phyloP scores from a whole-genome alignment of 257 asterid genomes.

The Avicennia marina region DNA sequence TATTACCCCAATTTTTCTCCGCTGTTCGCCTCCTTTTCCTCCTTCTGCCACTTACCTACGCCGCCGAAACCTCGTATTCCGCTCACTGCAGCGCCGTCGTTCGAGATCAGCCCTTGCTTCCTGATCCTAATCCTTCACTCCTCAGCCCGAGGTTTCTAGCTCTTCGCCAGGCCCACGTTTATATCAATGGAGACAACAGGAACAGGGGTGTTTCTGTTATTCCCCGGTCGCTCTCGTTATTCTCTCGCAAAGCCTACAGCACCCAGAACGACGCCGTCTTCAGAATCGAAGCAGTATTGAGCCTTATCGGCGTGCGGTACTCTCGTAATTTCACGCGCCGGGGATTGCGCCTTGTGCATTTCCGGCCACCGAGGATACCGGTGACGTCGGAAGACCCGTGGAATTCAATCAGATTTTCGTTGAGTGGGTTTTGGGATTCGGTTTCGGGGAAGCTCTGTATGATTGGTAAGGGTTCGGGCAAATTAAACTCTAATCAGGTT shows the following conservation, averaged over 20 bases:
- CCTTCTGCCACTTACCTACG: constrained; percentile 21
- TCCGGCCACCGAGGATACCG: constrained; percentile 68
- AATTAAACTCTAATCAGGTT: constrained; percentile 28
- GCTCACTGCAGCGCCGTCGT: constrained; percentile 47
- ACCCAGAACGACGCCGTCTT: constrained; percentile 50
- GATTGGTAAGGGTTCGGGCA: constrained; percentile 61
- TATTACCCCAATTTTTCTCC: background rate
- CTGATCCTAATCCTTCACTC: constrained; percentile 28
- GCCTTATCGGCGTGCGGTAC: constrained; percentile 22
- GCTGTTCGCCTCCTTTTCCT: constrained; percentile 22
- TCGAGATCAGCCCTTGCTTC: constrained; percentile 31
- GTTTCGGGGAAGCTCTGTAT: constrained; percentile 72
- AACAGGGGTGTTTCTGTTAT: constrained; percentile 8
- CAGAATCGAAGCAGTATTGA: constrained; percentile 47
- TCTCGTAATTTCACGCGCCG: constrained; percentile 47
- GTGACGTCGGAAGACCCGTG: constrained; percentile 19
- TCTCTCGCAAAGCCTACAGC: constrained; percentile 28
- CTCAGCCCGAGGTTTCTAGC: constrained; percentile 24
- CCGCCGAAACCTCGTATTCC: constrained; percentile 40
- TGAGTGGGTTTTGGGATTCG: constrained; percentile 79
- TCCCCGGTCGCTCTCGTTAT: constrained; percentile 36
- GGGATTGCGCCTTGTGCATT: constrained; percentile 53
- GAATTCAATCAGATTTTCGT: constrained; percentile 22
- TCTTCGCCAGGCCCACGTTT: constrained; percentile 34
- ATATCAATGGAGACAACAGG: constrained; percentile 18